Base-by-base conservation (phyloP, 106 monocot genomes). In the Dendrobium catenatum region DNA sequence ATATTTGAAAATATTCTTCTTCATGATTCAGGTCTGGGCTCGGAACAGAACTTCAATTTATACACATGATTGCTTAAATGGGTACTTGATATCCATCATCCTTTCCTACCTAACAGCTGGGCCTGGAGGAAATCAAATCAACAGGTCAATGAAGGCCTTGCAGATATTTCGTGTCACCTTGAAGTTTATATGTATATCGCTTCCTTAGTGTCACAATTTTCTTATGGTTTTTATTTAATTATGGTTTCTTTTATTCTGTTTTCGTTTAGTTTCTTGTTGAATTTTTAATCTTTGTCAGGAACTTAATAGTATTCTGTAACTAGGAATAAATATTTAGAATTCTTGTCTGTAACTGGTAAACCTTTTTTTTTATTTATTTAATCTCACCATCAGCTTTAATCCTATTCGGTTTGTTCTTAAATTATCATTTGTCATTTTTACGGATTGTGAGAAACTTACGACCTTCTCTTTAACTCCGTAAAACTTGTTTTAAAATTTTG, bases 111-210 rank as follows among this genome's bases (percentile, higher is more conserved):
- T 97, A 81, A 86, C 92, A 51, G 77, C 75, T 31, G 81, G 81
- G 44, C 77, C 87, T 68, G 93, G 88, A 85, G 94, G 88, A 83
- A 86, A 83, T 76, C 73, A 77, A 31, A 82, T 97, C 31, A 89
- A 83, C 72, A 92, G 82, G 78, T 89, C 90, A 79, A 94, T 94
- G 94, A 92, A 81, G 47, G 75, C 86, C 75, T 56, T 87, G 79
- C 92, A 94, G 80, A 94, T 97, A 78, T 97, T 97, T 75, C 92
- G 91, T 17, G 77, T 94, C 37, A 84, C 86, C n/a, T 80, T 97
- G 68, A 92, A 94, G 33, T 94, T 94, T 79, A 86, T 97, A 72
- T 92, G 94, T 94, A 85, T 26, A 26, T 37, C 19, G 26, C 18
- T 58, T 66, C 22, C 61, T 61, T 44, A 33, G 40, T 26, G 20